phyloP scores from a whole-genome alignment of 345 rosid genomes.

The Populus tremula region DNA sequence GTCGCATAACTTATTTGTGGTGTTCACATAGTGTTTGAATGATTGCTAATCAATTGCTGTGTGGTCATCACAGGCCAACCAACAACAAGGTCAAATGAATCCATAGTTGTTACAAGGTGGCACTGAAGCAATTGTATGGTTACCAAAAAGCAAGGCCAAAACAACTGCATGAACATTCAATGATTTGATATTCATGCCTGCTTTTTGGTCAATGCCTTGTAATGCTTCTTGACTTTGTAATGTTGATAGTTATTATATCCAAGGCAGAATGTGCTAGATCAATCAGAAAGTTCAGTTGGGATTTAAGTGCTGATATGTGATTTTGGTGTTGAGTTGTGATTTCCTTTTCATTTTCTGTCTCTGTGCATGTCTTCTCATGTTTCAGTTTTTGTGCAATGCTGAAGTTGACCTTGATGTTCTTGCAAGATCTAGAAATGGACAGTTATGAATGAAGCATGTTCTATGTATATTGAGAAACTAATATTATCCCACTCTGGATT shows the following conservation, averaged over 20 bases:
- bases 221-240: not conserved
- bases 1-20: not conserved
- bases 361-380: not conserved
- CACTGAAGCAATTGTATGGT: not conserved
- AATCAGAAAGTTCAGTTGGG: not conserved
- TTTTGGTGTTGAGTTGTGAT: slow-evolving; percentile 1
- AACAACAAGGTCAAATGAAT: not conserved
- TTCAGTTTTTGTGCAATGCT: not conserved
- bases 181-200: not conserved
- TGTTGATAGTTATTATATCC: not conserved
- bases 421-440: not conserved
- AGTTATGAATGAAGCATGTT: not conserved
- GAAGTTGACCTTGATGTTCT: not conserved
- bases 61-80: not conserved
- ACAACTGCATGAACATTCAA: not conserved
- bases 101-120: not conserved
- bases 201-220: not conserved
- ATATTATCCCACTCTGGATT: not conserved
- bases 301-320: not conserved
- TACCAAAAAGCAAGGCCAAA: not conserved
- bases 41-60: not conserved
- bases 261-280: not conserved
- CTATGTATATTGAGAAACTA: not conserved
- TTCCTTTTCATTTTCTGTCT: not conserved
- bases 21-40: not conserved